Percentiles rank a stretch among this genome's conserved stretches.
Evolutionary conservation across 176 grass and related monocot genomes (phyloP).

Genomic region (Elaeis guineensis): DNA sequence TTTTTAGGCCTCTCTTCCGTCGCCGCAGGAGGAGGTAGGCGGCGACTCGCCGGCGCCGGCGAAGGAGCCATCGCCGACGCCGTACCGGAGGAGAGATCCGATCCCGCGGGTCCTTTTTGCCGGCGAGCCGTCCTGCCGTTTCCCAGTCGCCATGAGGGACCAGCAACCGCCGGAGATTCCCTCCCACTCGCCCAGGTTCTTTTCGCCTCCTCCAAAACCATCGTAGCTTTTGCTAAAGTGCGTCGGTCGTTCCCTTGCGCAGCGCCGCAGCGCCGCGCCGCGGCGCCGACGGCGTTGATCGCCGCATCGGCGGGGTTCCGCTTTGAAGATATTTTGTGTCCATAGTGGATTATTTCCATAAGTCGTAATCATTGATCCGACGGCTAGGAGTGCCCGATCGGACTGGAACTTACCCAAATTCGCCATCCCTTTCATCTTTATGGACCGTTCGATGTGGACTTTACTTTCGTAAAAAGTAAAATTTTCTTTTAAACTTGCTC

Average conservation of each 20-base stretch:
- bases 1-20: slow-evolving; percentile 2
- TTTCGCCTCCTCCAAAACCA: neutral
- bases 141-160: neutral
- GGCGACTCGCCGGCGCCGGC: neutral
- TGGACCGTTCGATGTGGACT: too few relatives aligned
- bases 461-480: too few relatives aligned
- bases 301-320: too few relatives aligned
- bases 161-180: slow-evolving; percentile 21
- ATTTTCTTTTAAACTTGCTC: too few relatives aligned
- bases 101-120: neutral
- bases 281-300: too few relatives aligned
- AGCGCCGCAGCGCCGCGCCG: too few relatives aligned
- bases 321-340: too few relatives aligned
- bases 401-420: too few relatives aligned
- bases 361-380: too few relatives aligned
- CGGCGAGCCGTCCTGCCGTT: neutral
- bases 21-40: slow-evolving; percentile 1
- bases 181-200: slow-evolving; percentile 18
- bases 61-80: slow-evolving; percentile 18
- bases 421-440: too few relatives aligned
- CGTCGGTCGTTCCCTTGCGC: neutral
- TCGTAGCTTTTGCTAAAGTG: neutral
- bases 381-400: too few relatives aligned
- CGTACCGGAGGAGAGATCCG: slow-evolving; percentile 37
- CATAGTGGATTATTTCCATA: too few relatives aligned